Base-by-base conservation (phyloP, 306 rosid species). In the Alnus rubra region DNA sequence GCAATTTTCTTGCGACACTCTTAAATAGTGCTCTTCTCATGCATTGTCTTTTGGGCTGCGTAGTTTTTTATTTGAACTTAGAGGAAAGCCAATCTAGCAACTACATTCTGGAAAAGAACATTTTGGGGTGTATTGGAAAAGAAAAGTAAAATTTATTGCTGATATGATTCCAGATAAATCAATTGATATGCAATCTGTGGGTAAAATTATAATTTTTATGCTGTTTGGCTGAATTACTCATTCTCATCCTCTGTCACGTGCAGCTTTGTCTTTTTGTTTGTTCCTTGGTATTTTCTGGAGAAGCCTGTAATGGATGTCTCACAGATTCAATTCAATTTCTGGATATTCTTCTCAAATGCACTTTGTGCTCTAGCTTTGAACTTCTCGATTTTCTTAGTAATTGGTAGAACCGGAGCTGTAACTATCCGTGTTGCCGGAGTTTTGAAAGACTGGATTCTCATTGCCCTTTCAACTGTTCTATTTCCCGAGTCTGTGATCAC, bases 321-420 rank as follows among this genome's bases (percentile, higher is more conserved):
- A 73, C 97, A 94, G 89, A 87, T 92, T 85, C 94, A 90, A 88
- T 94, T 91, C 88, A 94, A 94, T 76, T 92, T 92, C 78, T 94
- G 98, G 97, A 92, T 90, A 82, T 94, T 94, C 78, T 94, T 94
- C 76, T 88, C 97, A 63, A 94, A 92, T 82, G 97, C 98, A 79
- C 79, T 94, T 37, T 89, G 97, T 78, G 98, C 98, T 71, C 84
- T 94, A 76, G 98, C 98, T 48, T 89, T 94, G 93, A 94, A 94
- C 84, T 89, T 94, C 88, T 94, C 98, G 82, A 90, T 92, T 75
- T 94, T 94, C 91, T 79, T 94, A 74, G 98, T 87, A 59, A 94
- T 94, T 71, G 98, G 97, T 69, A 87, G 97, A 94, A 94, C 97
- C 15, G 98, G 98, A 83, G 98, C 98, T 28, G 97, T 94, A 58